A percentile compares a stretch with the other conserved stretches of the same genome.
phyloP scores from a whole-genome alignment of 768 basidiomycete genomes.

The Pisolithus sp. region DNA sequence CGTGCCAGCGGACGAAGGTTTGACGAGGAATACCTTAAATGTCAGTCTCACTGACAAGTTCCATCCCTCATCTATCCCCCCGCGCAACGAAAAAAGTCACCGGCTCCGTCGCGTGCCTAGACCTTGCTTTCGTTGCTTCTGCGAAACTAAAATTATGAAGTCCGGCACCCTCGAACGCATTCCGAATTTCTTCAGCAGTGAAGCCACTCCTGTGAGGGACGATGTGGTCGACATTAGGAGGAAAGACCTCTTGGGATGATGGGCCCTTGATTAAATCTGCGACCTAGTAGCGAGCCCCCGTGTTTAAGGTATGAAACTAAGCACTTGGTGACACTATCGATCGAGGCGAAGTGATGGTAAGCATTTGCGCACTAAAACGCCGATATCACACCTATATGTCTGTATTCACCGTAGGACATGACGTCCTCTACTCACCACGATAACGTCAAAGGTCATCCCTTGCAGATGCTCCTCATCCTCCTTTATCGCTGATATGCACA shows the following conservation, averaged over 20 bases:
- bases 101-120: slow-evolving; percentile 25
- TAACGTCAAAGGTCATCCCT: slow-evolving; percentile 57
- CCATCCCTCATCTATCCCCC: slow-evolving; percentile 33
- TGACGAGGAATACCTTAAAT: too few relatives aligned
- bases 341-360: slow-evolving; percentile 56
- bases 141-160: slow-evolving; percentile 40
- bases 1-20: too few relatives aligned
- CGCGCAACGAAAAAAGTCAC: slow-evolving; percentile 52
- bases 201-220: slow-evolving; percentile 56
- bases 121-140: slow-evolving; percentile 25
- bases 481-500: slow-evolving; percentile 43
- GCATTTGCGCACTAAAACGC: slow-evolving; percentile 48
- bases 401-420: background rate
- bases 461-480: slow-evolving; percentile 43
- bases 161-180: slow-evolving; percentile 48
- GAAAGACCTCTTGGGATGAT: slow-evolving; percentile 20
- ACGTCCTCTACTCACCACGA: slow-evolving; percentile 47
- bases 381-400: background rate
- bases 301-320: slow-evolving; percentile 58
- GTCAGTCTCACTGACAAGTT: slow-evolving; percentile 6
- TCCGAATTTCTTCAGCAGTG: slow-evolving; percentile 39
- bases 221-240: slow-evolving; percentile 32
- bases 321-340: slow-evolving; percentile 42
- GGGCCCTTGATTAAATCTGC: slow-evolving; percentile 41
- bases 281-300: slow-evolving; percentile 53